Base-by-base conservation (phyloP, 75 land plant species). In the Adiantum capillusveneris region DNA sequence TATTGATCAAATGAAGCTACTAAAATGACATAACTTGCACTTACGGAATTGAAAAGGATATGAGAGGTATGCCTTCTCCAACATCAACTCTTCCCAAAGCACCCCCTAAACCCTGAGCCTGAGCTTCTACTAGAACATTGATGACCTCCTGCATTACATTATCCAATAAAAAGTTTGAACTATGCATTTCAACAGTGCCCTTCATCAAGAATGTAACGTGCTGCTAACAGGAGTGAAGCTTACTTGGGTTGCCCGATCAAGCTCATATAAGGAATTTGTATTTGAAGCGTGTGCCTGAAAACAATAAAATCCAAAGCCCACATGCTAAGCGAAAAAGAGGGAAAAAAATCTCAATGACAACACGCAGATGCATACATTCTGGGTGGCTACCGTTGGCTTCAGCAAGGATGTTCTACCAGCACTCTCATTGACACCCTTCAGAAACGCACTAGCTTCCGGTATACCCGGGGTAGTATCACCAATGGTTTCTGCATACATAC, bases 321-420 rank as follows among this genome's bases (percentile, higher is more conserved):
- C 3, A 34, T 34, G 9, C 9, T 34, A 34, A 34, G 9, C 7
- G 3, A 34, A 34, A 34, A 34, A 34, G 37, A 34, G 7, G 37
- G 37, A 5, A 34, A 34, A 5, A 34, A 9, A 34, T 5, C 9
- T 5, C 3, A 34, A 9, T 34, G 9, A 34, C 9, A 34, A 34
- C 9, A 34, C 37, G 7, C 21, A 27, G 46, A 16, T 22, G n/a
- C 66, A 56, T 77, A 81, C 78, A 73, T 37, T 81, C 58, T 89
- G 98, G 19, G 98, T 94, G 14, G 98, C 98, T 65, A 94, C 84
- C n/a, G 98, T 94, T 41, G 98, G 96, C 73, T 90, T 96, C 21
- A 94, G 69, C 44, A 82, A 78, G 21, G 85, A 69, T 72, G 80
- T 81, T 58, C 79, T 73, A 19, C 70, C 75, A 19, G 65, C 75